A percentile compares a stretch with the other conserved stretches of the same genome.
Evolutionary conservation across 192 early-diverging fungal genomes (phyloP).

Genomic region (Coemansia sp.): DNA sequence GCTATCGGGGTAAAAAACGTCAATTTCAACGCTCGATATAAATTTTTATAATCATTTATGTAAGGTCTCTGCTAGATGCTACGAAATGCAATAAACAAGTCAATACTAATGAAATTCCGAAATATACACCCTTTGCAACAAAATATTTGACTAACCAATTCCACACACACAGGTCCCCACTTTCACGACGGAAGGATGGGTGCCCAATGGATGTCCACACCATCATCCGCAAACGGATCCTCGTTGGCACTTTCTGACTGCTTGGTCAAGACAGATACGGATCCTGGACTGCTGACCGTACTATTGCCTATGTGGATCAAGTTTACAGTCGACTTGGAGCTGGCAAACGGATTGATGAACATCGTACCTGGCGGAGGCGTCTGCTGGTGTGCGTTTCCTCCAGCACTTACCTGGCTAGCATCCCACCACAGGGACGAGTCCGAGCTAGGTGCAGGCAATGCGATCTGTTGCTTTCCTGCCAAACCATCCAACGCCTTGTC

Average conservation of each 20-base stretch:
- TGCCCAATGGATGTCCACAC: constrained; percentile 23
- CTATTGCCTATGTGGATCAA: constrained; percentile 3
- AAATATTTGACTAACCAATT: too few relatives aligned
- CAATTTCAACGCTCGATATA: too few relatives aligned
- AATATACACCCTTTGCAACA: neutral
- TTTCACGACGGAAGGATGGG: constrained; percentile 28
- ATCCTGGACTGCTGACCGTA: neutral
- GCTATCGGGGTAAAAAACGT: too few relatives aligned
- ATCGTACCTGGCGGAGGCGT: neutral
- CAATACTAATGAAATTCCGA: neutral
- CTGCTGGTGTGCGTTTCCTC: neutral
- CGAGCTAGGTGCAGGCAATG: constrained; percentile 44
- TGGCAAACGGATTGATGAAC: constrained; percentile 38
- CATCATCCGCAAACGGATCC: constrained; percentile 46
- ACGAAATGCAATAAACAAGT: neutral
- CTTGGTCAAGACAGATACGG: neutral
- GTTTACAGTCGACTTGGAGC: constrained; percentile 16
- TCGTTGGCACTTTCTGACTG: constrained; percentile 10
- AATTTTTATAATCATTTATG: too few relatives aligned
- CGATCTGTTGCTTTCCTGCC: neutral
- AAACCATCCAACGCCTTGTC: neutral
- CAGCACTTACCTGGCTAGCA: neutral
- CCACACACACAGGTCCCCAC: too few relatives aligned
- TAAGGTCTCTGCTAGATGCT: too few relatives aligned
- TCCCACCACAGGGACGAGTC: constrained; percentile 39